These are phyloP conservation scores for Bryum argenteum DNA, from an alignment of 225 moss, liverwort and hornwort species.

Conservation along the genomic window DNA sequence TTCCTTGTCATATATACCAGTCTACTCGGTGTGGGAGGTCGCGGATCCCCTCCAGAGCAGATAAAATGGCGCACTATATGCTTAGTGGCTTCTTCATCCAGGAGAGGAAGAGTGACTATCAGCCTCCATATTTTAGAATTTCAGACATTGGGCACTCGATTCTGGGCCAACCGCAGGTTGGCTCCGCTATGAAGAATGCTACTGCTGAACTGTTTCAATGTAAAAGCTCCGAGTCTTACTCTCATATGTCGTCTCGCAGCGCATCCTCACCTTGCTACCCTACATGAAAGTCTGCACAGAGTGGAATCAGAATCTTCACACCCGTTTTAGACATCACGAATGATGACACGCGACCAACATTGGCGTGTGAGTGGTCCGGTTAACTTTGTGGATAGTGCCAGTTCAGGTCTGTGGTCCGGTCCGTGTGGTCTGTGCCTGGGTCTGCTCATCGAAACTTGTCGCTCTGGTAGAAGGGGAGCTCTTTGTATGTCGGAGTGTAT, in stretches of 20 bases:
- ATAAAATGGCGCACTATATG: neutral
- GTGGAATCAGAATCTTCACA: no score
- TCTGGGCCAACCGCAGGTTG: conserved; percentile 38
- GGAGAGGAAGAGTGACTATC: conserved; percentile 9
- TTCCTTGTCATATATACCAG: conserved; percentile 30
- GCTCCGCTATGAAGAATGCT: conserved; percentile 22
- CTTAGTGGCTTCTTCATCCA: neutral
- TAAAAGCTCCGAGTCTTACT: neutral
- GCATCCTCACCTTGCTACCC: neutral
- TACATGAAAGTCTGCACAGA: no score
- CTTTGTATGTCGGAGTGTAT: no score
- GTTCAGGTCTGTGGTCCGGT: no score
- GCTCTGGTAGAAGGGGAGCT: no score
- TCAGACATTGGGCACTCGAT: neutral
- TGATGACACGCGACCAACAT: no score
- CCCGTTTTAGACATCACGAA: no score
- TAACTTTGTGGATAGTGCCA: no score
- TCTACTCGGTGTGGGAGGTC: conserved; percentile 12
- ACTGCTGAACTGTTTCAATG: conserved; percentile 8
- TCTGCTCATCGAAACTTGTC: no score
- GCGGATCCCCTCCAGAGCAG: neutral
- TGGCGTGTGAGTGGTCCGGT: no score
- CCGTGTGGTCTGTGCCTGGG: no score
- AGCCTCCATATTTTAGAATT: neutral
- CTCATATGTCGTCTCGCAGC: no score